A percentile compares a stretch with the other conserved stretches of the same genome.
These are phyloP conservation scores for Paraglomus occultum DNA, from an alignment of 192 early-diverging fungal genomes.

Conservation along the genomic window DNA sequence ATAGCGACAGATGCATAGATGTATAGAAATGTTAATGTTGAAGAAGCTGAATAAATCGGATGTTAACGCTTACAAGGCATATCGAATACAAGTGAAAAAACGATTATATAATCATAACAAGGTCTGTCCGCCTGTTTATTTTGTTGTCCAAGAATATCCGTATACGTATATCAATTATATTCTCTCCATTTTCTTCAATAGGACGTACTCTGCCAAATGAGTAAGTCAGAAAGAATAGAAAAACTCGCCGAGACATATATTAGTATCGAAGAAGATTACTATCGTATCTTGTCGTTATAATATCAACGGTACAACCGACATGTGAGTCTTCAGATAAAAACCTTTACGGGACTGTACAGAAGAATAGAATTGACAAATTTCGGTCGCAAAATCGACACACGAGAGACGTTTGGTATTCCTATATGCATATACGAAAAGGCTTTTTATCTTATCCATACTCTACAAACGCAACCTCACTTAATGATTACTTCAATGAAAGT, in stretches of 20 bases:
- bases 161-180: constrained; percentile 14
- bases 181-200: constrained; percentile 26
- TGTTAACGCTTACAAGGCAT: constrained; percentile 47
- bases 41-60: constrained; percentile 55
- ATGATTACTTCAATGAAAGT: too few relatives aligned
- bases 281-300: constrained; percentile 41
- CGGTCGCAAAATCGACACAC: too few relatives aligned
- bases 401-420: too few relatives aligned
- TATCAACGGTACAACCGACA: too few relatives aligned
- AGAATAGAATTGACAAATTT: too few relatives aligned
- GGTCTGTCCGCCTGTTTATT: constrained; percentile 36
- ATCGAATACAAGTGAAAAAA: constrained; percentile 81
- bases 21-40: constrained; percentile 77
- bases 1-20: constrained; percentile 79
- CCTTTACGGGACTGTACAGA: too few relatives aligned
- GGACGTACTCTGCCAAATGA: constrained; percentile 66
- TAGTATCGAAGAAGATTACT: constrained; percentile 77
- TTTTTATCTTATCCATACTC: too few relatives aligned
- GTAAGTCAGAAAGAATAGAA: constrained; percentile 60
- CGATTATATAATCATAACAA: constrained; percentile 78
- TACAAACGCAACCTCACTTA: too few relatives aligned
- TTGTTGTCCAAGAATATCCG: neutral
- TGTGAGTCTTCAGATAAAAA: too few relatives aligned
- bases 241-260: constrained; percentile 77
- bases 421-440: too few relatives aligned